These are phyloP conservation scores for Oryza australiensis DNA, from an alignment of 176 grass and related monocot species.

Conservation along the genomic window DNA sequence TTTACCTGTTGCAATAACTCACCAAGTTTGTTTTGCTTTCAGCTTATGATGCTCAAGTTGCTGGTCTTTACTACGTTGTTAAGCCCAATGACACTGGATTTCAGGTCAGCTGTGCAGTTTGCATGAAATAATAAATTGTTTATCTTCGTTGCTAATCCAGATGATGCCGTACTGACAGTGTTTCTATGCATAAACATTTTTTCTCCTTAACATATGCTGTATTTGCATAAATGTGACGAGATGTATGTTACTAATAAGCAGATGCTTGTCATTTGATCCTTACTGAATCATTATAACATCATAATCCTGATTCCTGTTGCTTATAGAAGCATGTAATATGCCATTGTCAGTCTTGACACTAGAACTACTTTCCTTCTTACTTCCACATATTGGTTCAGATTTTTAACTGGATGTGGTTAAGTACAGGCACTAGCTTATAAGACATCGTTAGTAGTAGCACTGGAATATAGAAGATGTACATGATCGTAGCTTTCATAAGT, in stretches of 20 bases:
- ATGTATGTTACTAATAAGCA: neutral
- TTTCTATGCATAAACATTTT: neutral
- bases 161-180: neutral
- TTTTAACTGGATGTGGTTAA: neutral
- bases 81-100: conserved; percentile 71
- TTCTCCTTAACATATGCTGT: neutral
- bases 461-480: conserved; percentile 25
- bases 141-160: conserved; percentile 14
- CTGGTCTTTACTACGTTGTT: conserved; percentile 77
- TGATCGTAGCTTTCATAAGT: neutral
- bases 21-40: conserved; percentile 44
- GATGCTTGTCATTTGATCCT: neutral
- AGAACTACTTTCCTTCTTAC: neutral
- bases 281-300: neutral
- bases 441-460: neutral
- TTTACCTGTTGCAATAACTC: neutral
- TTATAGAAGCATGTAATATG: neutral
- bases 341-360: neutral
- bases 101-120: conserved; percentile 54
- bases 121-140: neutral
- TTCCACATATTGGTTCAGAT: neutral
- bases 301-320: neutral
- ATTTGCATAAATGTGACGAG: neutral
- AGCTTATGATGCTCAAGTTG: conserved; percentile 98
- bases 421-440: neutral